phyloP scores from a whole-genome alignment of 2,329 filamentous ascomycete genomes.

The Tolypocladium album region DNA sequence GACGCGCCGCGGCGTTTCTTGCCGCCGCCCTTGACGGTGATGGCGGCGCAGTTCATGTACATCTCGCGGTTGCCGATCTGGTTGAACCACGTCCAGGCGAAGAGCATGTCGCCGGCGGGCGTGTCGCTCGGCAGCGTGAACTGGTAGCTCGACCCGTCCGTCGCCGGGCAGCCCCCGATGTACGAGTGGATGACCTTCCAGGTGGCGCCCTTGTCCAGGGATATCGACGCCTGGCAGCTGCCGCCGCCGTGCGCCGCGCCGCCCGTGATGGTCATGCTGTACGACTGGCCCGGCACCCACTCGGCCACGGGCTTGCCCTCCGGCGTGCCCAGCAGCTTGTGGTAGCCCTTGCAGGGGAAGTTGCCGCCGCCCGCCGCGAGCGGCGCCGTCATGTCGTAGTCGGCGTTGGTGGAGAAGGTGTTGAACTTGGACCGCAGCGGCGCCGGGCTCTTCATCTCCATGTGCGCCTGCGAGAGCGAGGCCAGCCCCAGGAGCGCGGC shows the following conservation, averaged over 20 bases:
- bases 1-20: slow-evolving; percentile 18
- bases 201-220: slow-evolving; percentile 58
- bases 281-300: slow-evolving; percentile 50
- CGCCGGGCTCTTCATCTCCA: slow-evolving; percentile 42
- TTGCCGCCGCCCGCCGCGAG: slow-evolving; percentile 49
- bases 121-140: slow-evolving; percentile 58
- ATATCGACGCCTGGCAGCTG: slow-evolving; percentile 66
- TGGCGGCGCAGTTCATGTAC: slow-evolving; percentile 77
- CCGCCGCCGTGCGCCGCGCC: slow-evolving; percentile 57
- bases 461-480: slow-evolving; percentile 39
- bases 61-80: slow-evolving; percentile 67
- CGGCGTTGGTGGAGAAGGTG: slow-evolving; percentile 38
- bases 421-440: slow-evolving; percentile 45
- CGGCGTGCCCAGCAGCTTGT: slow-evolving; percentile 34
- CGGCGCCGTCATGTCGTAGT: slow-evolving; percentile 65
- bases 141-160: slow-evolving; percentile 38
- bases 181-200: slow-evolving; percentile 58
- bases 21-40: slow-evolving; percentile 43
- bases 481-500: slow-evolving; percentile 29
- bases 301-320: slow-evolving; percentile 44
- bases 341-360: slow-evolving; percentile 66
- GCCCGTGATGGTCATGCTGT: slow-evolving; percentile 55
- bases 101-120: slow-evolving; percentile 49
- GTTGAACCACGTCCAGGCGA: slow-evolving; percentile 75
- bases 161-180: slow-evolving; percentile 41